phyloP scores from a whole-genome alignment of 2,329 filamentous ascomycete genomes.

The Aspergillus unguis region DNA sequence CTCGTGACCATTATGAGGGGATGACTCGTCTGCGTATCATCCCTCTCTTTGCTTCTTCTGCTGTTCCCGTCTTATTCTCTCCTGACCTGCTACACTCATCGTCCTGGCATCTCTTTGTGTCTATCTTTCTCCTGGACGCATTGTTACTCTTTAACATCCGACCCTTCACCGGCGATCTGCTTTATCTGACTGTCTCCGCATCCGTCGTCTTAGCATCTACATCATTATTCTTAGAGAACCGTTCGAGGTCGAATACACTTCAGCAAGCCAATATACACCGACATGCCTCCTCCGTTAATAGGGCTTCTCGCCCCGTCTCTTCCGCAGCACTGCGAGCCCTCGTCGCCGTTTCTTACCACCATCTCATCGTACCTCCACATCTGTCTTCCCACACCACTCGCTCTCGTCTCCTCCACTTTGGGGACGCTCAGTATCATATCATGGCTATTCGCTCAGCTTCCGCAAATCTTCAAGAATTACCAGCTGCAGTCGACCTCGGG shows the following conservation, averaged over 20 bases:
- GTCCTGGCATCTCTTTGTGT: neutral
- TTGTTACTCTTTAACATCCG: too few relatives aligned
- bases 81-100: neutral
- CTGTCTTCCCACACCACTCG: constrained; percentile 62
- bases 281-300: constrained; percentile 32
- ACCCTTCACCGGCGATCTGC: neutral
- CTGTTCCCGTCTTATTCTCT: neutral
- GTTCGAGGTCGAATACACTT: neutral
- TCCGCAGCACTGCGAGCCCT: constrained; percentile 59
- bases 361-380: constrained; percentile 59
- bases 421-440: constrained; percentile 62
- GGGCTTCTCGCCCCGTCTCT: constrained; percentile 33
- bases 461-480: constrained; percentile 68
- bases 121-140: neutral
- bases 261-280: neutral
- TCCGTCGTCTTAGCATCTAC: neutral
- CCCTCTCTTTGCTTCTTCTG: neutral
- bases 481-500: constrained; percentile 62
- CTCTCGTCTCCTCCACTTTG: constrained; percentile 58
- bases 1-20: constrained; percentile 13
- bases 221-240: too few relatives aligned
- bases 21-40: constrained; percentile 14
- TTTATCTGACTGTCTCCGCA: neutral
- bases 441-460: constrained; percentile 67
- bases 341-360: constrained; percentile 54